phyloP scores from a whole-genome alignment of 495 filamentous ascomycete species.

The Xylaria acuta region DNA sequence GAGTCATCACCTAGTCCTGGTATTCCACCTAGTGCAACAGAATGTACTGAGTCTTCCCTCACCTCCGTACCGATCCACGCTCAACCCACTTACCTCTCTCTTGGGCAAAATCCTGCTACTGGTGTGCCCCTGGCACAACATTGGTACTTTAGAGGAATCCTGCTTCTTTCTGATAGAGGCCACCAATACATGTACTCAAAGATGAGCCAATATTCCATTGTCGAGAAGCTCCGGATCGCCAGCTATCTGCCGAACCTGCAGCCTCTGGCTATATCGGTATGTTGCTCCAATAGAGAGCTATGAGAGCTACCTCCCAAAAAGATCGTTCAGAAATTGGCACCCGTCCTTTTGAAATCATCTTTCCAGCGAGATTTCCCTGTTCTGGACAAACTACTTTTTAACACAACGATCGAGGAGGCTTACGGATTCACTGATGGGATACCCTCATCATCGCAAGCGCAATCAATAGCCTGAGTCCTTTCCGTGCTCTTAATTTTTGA shows the following conservation, averaged over 20 bases:
- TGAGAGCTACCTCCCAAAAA: neutral
- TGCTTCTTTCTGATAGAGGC: conserved; percentile 21
- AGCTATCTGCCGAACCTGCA: neutral
- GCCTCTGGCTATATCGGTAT: neutral
- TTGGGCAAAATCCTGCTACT: neutral
- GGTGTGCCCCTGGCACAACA: conserved; percentile 9
- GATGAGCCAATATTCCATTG: neutral
- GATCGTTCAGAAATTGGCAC: neutral
- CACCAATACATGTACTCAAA: conserved; percentile 2
- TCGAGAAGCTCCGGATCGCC: neutral
- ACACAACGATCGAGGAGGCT: neutral
- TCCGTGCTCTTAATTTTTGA: neutral
- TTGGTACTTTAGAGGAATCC: conserved; percentile 27
- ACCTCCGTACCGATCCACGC: neutral
- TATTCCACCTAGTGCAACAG: neutral
- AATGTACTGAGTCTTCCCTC: neutral
- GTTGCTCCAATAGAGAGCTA: neutral
- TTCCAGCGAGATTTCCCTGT: neutral
- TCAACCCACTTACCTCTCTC: neutral
- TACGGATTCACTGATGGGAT: neutral
- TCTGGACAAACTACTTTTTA: neutral
- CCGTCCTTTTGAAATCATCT: neutral
- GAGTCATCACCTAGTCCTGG: neutral
- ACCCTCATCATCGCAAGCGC: neutral
- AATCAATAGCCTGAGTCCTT: neutral